These are phyloP conservation scores for Carex cristatella DNA, from an alignment of 176 grass and related monocot species.

Conservation along the genomic window DNA sequence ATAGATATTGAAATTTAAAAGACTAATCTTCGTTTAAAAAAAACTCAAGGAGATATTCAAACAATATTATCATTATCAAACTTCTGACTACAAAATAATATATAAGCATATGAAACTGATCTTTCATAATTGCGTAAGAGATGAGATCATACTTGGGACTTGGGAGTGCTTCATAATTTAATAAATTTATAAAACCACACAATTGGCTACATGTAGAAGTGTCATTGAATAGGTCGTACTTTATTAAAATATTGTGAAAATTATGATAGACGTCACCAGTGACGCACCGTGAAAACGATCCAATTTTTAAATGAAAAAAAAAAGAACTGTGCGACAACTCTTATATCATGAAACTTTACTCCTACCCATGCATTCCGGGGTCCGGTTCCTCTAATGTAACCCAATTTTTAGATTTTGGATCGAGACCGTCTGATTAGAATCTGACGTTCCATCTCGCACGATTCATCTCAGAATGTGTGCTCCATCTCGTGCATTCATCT, in stretches of 20 bases:
- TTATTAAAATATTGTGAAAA: background rate
- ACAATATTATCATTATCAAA: background rate
- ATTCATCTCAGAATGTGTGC: too few relatives aligned
- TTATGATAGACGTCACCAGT: background rate
- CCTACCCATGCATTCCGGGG: conserved; percentile 7
- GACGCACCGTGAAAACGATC: background rate
- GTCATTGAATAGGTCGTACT: background rate
- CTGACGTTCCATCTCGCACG: too few relatives aligned
- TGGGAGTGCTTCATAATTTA: background rate
- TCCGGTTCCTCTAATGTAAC: too few relatives aligned
- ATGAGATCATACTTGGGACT: too few relatives aligned
- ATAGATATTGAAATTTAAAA: too few relatives aligned
- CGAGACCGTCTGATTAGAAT: too few relatives aligned
- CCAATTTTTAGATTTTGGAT: too few relatives aligned
- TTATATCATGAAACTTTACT: background rate
- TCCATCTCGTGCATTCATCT: too few relatives aligned
- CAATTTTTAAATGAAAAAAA: background rate
- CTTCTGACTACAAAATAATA: background rate
- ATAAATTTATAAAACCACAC: background rate
- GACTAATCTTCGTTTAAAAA: too few relatives aligned
- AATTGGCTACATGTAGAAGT: background rate
- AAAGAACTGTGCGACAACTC: background rate
- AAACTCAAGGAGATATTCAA: background rate
- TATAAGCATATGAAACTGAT: background rate
- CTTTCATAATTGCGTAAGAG: too few relatives aligned